Conservation (phyloP, 495 filamentous ascomycete species). For the Neurospora sp. region DNA sequence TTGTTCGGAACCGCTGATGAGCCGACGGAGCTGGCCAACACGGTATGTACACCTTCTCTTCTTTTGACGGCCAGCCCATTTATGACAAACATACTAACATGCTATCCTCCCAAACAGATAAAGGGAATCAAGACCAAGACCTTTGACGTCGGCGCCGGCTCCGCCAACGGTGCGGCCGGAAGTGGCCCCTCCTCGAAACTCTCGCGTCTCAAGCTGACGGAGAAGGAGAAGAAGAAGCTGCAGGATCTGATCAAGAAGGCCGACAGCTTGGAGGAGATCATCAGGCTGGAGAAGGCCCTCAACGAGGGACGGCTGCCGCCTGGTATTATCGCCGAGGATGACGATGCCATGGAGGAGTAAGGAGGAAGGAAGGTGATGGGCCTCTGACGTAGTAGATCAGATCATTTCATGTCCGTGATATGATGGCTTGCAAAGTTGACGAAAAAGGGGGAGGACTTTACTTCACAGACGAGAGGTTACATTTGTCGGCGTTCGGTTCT, state of each 20-base stretch:
- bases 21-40: slow-evolving; percentile 62
- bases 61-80: neutral
- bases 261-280: slow-evolving; percentile 77
- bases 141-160: slow-evolving; percentile 52
- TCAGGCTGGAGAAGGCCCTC: slow-evolving; percentile 70
- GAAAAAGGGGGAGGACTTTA: neutral
- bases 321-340: slow-evolving; percentile 44
- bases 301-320: slow-evolving; percentile 76
- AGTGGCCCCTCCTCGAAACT: slow-evolving; percentile 44
- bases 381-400: neutral
- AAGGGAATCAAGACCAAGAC: slow-evolving; percentile 78
- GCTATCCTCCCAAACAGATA: slow-evolving; percentile 42
- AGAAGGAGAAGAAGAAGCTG: slow-evolving; percentile 70
- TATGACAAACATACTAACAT: neutral
- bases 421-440: neutral
- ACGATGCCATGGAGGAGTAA: slow-evolving; percentile 43
- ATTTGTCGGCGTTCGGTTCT: neutral
- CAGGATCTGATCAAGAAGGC: slow-evolving; percentile 53
- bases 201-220: slow-evolving; percentile 47
- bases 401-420: neutral
- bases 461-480: neutral
- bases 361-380: neutral
- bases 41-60: neutral
- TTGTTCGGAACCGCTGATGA: slow-evolving; percentile 71
- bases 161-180: slow-evolving; percentile 25